phyloP scores from a whole-genome alignment of 352 stramenopile species.

The Hyaloperonospora arabidopsidis region DNA sequence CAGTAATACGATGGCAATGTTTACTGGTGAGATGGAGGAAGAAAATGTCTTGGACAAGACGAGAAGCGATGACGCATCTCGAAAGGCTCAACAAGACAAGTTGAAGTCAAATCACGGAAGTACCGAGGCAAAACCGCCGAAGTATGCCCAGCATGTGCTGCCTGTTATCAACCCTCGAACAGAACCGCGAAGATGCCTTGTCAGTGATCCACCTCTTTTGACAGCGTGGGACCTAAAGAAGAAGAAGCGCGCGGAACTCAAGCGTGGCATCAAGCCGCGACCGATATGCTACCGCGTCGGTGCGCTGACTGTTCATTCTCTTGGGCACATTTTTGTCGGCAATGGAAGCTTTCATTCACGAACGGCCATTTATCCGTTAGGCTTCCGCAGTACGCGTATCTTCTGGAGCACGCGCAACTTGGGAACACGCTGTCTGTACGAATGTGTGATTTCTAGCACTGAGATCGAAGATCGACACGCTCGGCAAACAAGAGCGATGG shows the following conservation, averaged over 20 bases:
- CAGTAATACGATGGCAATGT: not conserved
- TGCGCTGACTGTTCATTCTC: constrained; percentile 69
- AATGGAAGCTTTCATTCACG: constrained; percentile 82
- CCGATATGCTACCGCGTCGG: constrained; percentile 59
- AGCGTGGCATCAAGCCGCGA: constrained; percentile 33
- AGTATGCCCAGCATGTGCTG: constrained; percentile 22
- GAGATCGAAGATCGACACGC: constrained; percentile 50
- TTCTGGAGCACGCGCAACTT: constrained; percentile 83
- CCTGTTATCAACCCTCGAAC: constrained; percentile 40
- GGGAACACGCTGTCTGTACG: constrained; percentile 79
- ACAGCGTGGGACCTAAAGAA: constrained; percentile 52
- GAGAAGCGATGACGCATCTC: constrained; percentile 2
- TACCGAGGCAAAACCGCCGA: not conserved
- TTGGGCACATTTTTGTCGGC: constrained; percentile 72
- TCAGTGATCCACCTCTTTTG: constrained; percentile 42
- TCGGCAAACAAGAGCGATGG: constrained; percentile 14
- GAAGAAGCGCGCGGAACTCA: constrained; percentile 39
- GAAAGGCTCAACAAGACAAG: constrained; percentile 1
- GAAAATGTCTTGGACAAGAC: constrained; percentile 1
- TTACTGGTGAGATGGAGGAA: constrained; percentile 7
- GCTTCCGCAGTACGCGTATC: constrained; percentile 87
- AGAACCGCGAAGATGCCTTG: constrained; percentile 36
- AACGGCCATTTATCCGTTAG: constrained; percentile 82
- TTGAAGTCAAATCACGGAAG: not conserved
- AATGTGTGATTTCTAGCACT: constrained; percentile 82